These are phyloP conservation scores for Mucor saturninus DNA, from an alignment of 371 early-diverging fungal species.

Conservation along the genomic window DNA sequence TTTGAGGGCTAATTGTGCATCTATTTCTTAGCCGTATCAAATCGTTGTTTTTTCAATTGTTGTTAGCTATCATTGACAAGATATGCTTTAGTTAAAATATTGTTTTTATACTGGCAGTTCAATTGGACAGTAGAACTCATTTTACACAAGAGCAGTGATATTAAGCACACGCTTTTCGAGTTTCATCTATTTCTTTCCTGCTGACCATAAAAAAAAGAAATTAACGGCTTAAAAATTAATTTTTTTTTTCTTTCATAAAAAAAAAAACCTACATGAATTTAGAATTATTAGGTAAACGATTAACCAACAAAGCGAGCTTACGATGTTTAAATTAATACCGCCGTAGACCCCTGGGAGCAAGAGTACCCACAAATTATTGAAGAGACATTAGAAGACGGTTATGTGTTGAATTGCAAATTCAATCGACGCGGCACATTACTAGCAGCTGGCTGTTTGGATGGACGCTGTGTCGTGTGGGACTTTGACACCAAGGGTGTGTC, in stretches of 20 bases:
- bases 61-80: too few relatives aligned
- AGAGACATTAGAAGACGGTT: slow-evolving; percentile 78
- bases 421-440: slow-evolving; percentile 77
- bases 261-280: slow-evolving; percentile 33
- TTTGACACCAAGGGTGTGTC: slow-evolving; percentile 81
- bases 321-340: background rate
- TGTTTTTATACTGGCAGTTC: too few relatives aligned
- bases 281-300: slow-evolving; percentile 36
- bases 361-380: slow-evolving; percentile 85
- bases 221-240: too few relatives aligned
- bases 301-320: background rate
- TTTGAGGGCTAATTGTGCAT: too few relatives aligned
- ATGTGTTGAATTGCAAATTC: slow-evolving; percentile 66
- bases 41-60: too few relatives aligned
- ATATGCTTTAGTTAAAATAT: too few relatives aligned
- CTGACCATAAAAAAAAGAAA: too few relatives aligned
- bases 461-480: slow-evolving; percentile 87
- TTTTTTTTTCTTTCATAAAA: background rate
- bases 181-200: too few relatives aligned
- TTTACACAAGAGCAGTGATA: too few relatives aligned
- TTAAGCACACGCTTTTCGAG: too few relatives aligned
- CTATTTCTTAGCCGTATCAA: too few relatives aligned
- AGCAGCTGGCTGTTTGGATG: slow-evolving; percentile 83
- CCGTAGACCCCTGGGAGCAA: slow-evolving; percentile 82
- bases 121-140: too few relatives aligned